Evolutionary conservation across 202 grass and related monocot genomes (phyloP).

Genomic region (Panicum hallii): DNA sequence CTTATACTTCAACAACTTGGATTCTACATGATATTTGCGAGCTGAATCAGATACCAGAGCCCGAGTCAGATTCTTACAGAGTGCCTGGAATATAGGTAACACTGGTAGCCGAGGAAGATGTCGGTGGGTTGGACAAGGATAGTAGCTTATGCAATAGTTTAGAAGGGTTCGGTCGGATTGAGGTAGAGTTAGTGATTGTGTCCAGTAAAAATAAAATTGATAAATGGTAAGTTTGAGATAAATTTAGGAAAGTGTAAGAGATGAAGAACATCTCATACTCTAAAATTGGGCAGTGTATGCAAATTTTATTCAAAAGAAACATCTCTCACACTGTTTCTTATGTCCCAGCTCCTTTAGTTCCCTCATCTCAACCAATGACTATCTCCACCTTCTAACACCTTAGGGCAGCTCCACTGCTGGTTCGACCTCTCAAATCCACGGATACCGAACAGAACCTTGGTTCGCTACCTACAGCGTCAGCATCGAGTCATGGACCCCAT

Average conservation of each 20-base stretch:
- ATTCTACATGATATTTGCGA: not conserved
- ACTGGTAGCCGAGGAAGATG: not conserved
- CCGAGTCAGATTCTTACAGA: not conserved
- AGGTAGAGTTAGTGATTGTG: not conserved
- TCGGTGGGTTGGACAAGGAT: not conserved
- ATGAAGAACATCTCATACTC: not conserved
- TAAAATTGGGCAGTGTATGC: not conserved
- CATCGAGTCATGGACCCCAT: too few species aligned
- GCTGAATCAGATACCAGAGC: not conserved
- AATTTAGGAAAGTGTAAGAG: not conserved
- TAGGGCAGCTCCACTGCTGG: not conserved
- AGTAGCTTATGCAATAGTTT: not conserved
- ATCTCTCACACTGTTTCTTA: not conserved
- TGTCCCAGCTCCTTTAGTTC: not conserved
- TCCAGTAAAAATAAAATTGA: conserved; percentile 7
- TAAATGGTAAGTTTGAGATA: not conserved
- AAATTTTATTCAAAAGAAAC: not conserved
- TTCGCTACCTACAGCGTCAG: too few species aligned
- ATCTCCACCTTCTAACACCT: conserved; percentile 1
- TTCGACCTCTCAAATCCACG: too few species aligned
- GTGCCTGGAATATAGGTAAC: not conserved
- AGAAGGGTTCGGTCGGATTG: not conserved
- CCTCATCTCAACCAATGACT: not conserved
- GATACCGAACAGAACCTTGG: too few species aligned
- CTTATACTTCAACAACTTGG: not conserved